Evolutionary conservation across 2,329 filamentous ascomycete genomes (phyloP).

Genomic region (Ophiobolus disseminans): DNA sequence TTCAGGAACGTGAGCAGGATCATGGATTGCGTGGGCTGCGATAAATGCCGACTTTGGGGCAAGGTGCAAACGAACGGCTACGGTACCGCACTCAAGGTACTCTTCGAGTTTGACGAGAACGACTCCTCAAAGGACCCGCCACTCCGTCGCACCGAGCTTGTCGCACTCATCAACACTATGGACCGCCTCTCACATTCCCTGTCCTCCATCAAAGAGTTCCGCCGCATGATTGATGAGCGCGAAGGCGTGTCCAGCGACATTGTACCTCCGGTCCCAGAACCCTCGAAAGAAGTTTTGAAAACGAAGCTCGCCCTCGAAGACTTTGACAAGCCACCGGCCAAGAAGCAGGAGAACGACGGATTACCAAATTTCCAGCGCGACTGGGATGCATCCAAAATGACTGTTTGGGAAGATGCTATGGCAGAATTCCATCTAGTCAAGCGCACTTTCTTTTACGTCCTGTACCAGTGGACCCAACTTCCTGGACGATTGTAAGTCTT

Average conservation of each 20-base stretch:
- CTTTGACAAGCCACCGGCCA: conserved; percentile 19
- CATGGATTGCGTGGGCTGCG: conserved; percentile 98
- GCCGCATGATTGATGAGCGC: conserved; percentile 57
- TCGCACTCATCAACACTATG: conserved; percentile 93
- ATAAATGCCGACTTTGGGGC: conserved; percentile 98
- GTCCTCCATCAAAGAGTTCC: conserved; percentile 76
- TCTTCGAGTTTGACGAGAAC: conserved; percentile 87
- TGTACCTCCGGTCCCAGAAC: conserved; percentile 21
- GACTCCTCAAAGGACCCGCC: conserved; percentile 69
- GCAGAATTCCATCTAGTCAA: conserved; percentile 70
- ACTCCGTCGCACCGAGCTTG: conserved; percentile 87
- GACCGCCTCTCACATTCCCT: conserved; percentile 85
- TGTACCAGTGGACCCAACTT: conserved; percentile 72
- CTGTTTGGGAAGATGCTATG: conserved; percentile 64
- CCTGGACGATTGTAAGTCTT: conserved; percentile 75
- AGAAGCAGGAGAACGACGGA: conserved; percentile 45
- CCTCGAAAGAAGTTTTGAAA: conserved; percentile 40
- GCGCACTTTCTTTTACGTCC: conserved; percentile 69
- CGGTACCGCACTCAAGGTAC: conserved; percentile 90
- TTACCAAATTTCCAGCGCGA: conserved; percentile 51
- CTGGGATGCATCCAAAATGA: conserved; percentile 52
- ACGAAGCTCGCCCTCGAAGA: conserved; percentile 37
- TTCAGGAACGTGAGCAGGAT: conserved; percentile 96
- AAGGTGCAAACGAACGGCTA: conserved; percentile 96
- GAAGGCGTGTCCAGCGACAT: conserved; percentile 37